Conservation (phyloP, 495 filamentous ascomycete species). For the Aspergillus conjunctus region DNA sequence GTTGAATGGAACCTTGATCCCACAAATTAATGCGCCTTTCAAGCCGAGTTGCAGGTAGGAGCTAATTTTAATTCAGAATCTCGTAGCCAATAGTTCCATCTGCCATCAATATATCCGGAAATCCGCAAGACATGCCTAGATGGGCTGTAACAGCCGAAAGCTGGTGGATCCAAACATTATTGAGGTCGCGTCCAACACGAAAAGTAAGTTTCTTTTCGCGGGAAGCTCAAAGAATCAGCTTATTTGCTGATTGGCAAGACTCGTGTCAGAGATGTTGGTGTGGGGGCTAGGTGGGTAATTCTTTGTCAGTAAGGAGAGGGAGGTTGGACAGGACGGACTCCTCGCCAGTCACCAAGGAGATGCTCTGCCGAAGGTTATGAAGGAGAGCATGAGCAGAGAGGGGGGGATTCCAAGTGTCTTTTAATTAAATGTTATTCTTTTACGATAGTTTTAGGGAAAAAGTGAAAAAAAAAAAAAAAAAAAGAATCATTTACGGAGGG, state of each 20-base stretch:
- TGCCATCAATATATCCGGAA: not conserved
- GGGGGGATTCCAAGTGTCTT: too few relatives aligned
- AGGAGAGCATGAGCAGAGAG: too few relatives aligned
- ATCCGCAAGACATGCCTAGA: not conserved
- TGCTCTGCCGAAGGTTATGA: too few relatives aligned
- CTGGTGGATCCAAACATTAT: not conserved
- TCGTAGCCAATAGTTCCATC: not conserved
- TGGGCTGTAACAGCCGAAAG: not conserved
- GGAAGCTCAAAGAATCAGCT: too few relatives aligned
- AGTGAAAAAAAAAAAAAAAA: too few relatives aligned
- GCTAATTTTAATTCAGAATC: too few relatives aligned
- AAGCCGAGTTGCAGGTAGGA: not conserved
- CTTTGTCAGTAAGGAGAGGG: not conserved
- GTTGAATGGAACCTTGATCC: not conserved
- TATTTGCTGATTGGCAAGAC: not conserved
- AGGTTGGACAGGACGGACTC: not conserved
- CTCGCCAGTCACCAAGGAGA: not conserved
- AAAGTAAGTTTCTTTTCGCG: too few relatives aligned
- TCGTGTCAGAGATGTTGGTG: not conserved
- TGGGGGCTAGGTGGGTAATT: conserved; percentile 5
- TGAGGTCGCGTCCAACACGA: not conserved
- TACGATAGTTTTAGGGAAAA: too few relatives aligned
- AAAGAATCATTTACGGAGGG: too few relatives aligned
- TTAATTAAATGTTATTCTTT: too few relatives aligned
- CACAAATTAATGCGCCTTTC: not conserved